Conservation (phyloP, 352 stramenopile species). For the Globisporangium emineosum region DNA sequence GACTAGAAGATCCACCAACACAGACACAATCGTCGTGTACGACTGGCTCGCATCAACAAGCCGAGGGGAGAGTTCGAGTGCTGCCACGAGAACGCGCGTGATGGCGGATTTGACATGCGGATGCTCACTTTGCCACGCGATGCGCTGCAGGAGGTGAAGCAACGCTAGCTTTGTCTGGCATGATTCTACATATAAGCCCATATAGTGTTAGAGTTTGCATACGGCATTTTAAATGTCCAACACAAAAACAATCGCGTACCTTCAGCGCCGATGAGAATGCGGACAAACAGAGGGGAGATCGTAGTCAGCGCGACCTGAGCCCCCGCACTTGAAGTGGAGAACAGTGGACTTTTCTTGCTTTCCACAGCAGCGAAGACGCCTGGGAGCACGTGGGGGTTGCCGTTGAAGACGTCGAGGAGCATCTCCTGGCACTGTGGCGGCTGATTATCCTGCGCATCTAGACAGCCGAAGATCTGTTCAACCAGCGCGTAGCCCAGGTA, state of each 20-base stretch:
- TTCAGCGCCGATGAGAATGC: conserved; percentile 29
- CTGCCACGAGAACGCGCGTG: conserved; percentile 27
- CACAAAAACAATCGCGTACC: conserved; percentile 9
- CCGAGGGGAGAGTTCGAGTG: conserved; percentile 31
- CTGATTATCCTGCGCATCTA: conserved; percentile 12
- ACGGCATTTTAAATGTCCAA: background rate
- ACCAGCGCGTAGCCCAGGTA: conserved; percentile 45
- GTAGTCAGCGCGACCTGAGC: conserved; percentile 16
- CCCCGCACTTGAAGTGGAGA: conserved; percentile 1
- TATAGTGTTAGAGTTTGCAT: background rate
- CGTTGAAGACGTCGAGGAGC: conserved; percentile 39
- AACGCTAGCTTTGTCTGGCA: conserved; percentile 26
- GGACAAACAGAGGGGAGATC: conserved; percentile 30
- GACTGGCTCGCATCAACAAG: conserved; percentile 20
- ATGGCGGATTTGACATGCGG: conserved; percentile 10
- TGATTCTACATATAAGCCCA: conserved; percentile 15
- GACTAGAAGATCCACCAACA: conserved; percentile 40
- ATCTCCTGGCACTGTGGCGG: conserved; percentile 5
- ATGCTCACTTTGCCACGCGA: conserved; percentile 31
- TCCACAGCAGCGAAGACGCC: conserved; percentile 45
- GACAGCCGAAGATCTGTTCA: conserved; percentile 22
- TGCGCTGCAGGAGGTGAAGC: conserved; percentile 36
- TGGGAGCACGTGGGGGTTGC: conserved; percentile 31
- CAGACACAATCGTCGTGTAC: conserved; percentile 33
- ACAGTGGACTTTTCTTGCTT: conserved; percentile 7